Conservation (phyloP, 495 filamentous ascomycete species). For the Bacidia gigantensis region DNA sequence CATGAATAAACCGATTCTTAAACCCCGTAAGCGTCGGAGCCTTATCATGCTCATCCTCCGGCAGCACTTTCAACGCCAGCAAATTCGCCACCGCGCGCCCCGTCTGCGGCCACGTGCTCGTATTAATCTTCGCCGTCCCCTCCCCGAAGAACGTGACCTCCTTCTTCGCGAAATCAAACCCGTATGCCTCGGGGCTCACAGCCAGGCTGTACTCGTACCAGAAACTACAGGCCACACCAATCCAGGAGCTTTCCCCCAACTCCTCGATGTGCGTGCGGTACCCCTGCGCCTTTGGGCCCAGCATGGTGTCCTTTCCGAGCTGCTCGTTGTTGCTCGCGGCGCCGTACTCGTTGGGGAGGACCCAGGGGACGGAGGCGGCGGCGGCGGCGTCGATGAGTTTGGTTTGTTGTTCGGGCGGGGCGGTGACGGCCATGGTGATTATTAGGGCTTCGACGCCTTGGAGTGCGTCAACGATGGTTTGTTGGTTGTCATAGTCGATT, state of each 20-base stretch:
- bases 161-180: constrained; percentile 31
- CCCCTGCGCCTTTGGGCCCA: constrained; percentile 12
- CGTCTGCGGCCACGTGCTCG: constrained; percentile 31
- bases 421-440: constrained; percentile 38
- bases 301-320: constrained; percentile 23
- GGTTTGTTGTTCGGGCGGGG: constrained; percentile 28
- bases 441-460: constrained; percentile 43
- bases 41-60: constrained; percentile 31
- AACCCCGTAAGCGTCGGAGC: constrained; percentile 21
- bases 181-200: constrained; percentile 21
- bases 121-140: constrained; percentile 27
- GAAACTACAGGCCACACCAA: constrained; percentile 33
- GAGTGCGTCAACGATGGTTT: constrained; percentile 33
- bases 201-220: constrained; percentile 42
- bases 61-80: constrained; percentile 29
- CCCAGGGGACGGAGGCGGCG: constrained; percentile 43
- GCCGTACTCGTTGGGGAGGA: constrained; percentile 49
- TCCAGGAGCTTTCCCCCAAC: constrained; percentile 34
- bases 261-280: constrained; percentile 26
- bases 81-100: constrained; percentile 33
- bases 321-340: constrained; percentile 26
- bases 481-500: constrained; percentile 35
- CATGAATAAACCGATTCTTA: constrained; percentile 29
- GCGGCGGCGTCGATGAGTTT: constrained; percentile 46
- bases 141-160: constrained; percentile 35